Evolutionary conservation across 148 eudicot species (phyloP).

Genomic region (Arbutus unedo): DNA sequence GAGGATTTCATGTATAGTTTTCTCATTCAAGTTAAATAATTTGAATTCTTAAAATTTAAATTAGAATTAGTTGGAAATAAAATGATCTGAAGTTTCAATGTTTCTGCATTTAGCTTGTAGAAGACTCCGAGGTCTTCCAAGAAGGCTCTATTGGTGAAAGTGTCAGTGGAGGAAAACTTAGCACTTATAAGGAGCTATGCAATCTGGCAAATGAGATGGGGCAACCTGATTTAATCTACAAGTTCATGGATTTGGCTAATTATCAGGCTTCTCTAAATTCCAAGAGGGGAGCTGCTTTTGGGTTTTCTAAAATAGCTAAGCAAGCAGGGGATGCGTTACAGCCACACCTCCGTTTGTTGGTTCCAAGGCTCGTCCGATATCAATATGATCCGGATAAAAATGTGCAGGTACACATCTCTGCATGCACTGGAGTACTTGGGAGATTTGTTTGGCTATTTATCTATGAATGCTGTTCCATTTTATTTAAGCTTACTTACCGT

Average conservation of each 20-base stretch:
- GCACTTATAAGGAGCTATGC: constrained; percentile 95
- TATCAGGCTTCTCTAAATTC: constrained; percentile 93
- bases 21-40: neutral
- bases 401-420: constrained; percentile 64
- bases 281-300: constrained; percentile 98
- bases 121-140: constrained; percentile 93
- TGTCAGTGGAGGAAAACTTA: constrained; percentile 82
- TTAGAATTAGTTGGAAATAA: neutral
- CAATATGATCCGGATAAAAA: constrained; percentile 98
- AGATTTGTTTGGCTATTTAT: neutral
- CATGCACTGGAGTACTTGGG: neutral
- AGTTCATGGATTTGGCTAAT: constrained; percentile 97
- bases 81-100: neutral
- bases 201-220: constrained; percentile 97
- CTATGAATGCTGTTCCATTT: neutral
- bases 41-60: neutral
- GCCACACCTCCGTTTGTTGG: constrained; percentile 64
- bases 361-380: constrained; percentile 95
- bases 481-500: neutral
- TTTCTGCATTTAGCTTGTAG: constrained; percentile 58
- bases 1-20: neutral
- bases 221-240: constrained; percentile 91
- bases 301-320: constrained; percentile 96
- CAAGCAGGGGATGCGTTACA: constrained; percentile 92
- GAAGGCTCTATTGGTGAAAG: constrained; percentile 84